These are phyloP conservation scores for Trichoderma sp. DNA, from an alignment of 2,329 filamentous ascomycete genomes.

Conservation along the genomic window DNA sequence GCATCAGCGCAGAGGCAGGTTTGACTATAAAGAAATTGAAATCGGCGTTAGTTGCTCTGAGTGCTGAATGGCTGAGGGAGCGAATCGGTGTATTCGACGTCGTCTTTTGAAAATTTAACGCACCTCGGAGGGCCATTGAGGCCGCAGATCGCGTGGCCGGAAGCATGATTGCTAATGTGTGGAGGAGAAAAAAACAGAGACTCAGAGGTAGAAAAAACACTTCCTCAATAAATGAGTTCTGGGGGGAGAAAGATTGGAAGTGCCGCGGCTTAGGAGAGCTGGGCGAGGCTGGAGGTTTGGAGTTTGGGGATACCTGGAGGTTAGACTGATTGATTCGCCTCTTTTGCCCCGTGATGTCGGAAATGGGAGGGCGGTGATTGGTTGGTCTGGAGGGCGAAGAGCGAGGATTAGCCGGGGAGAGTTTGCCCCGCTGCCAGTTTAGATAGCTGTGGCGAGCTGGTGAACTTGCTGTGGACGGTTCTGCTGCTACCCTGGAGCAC, in stretches of 20 bases:
- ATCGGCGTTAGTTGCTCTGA: background rate
- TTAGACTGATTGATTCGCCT: constrained; percentile 37
- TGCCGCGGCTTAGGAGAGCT: constrained; percentile 29
- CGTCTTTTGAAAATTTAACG: constrained; percentile 35
- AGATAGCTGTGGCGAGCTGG: background rate
- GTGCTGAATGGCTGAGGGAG: background rate
- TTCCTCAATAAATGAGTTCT: constrained; percentile 1
- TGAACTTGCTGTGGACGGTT: background rate
- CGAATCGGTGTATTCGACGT: background rate
- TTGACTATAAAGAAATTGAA: constrained; percentile 55
- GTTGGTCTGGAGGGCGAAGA: constrained; percentile 25
- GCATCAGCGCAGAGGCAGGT: constrained; percentile 64
- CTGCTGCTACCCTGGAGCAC: background rate
- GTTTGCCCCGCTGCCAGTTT: constrained; percentile 10
- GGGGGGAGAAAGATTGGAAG: constrained; percentile 18
- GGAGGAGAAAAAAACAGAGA: background rate
- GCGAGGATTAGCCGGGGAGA: constrained; percentile 40
- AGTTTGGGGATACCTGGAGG: constrained; percentile 25
- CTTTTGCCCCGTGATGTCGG: constrained; percentile 32
- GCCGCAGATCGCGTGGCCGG: constrained; percentile 55
- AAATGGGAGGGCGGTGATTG: constrained; percentile 42
- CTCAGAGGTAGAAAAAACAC: background rate
- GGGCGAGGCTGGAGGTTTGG: constrained; percentile 37
- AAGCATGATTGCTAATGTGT: constrained; percentile 47
- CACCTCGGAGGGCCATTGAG: constrained; percentile 58